Base-by-base conservation (phyloP, 495 filamentous ascomycete genomes). In the Xylaria scruposa region DNA sequence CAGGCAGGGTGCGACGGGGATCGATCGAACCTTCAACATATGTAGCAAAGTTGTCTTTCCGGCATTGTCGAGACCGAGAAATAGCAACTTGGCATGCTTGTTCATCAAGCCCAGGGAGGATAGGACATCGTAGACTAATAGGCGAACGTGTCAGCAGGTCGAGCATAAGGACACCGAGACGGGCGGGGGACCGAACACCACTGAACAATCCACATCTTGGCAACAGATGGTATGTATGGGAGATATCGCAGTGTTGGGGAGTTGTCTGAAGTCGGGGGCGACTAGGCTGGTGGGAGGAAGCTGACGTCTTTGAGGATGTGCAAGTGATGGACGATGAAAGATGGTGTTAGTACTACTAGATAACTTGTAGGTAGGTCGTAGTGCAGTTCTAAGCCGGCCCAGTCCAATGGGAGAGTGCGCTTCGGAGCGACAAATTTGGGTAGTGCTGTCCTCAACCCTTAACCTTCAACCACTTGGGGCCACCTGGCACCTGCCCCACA, bases 51-150 rank as follows among this genome's bases (percentile, higher is more conserved):
- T 98, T 24, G 97, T 99, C 87, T 99, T 98, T 81, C 95, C 96
- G 60, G 96, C 96, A 88, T 98, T 97, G 83, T 99, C 96, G 71
- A 98, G 91, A 71, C 95, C 94, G 58, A 97, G 91, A 83, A 97
- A 97, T 67, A 97, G 89, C 56, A 97, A 90, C 88, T 97, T 97
- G 73, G 92, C 94, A 81, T 97, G 93, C 89, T 99, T 98, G 89
- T 98, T 98, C 71, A 93, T 86, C 74, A 99, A 89, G 70, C 97
- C 96, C 70, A 98, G 88, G 70, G 89, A 92, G 72, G 97, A 90
- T 75, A 99, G 90, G 69, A 97, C 84, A 86, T 98, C 95, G 86
- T 90, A 97, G 84, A 98, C 96, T 98, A 73, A 75, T 66, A 42
- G 56, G 59, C 62, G 47, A 63, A 60, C 67, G 36, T 44, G 63